Evolutionary conservation across 441 rosid genomes (phyloP).

Genomic region (Breynia disticha): DNA sequence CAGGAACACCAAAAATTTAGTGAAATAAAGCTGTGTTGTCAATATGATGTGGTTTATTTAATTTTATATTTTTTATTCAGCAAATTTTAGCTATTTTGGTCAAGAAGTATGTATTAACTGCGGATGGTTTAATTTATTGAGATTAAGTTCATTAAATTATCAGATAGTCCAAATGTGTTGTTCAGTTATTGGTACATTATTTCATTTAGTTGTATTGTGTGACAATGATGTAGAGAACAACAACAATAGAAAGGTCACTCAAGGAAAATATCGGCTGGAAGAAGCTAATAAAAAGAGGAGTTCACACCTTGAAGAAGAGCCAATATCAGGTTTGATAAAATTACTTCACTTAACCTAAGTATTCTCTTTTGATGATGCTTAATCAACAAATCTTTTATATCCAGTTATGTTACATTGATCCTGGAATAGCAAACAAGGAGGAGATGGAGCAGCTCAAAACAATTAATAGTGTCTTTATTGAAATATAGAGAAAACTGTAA

Average conservation of each 20-base stretch:
- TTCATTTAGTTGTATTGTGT: constrained; percentile 10
- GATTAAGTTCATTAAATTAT: too few relatives aligned
- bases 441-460: constrained; percentile 75
- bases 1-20: too few relatives aligned
- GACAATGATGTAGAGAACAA: constrained; percentile 36
- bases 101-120: too few relatives aligned
- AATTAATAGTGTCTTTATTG: constrained; percentile 41
- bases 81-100: too few relatives aligned
- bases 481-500: constrained; percentile 29
- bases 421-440: constrained; percentile 49
- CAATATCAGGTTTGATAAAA: constrained; percentile 49
- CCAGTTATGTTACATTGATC: constrained; percentile 68
- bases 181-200: background rate
- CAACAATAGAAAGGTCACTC: constrained; percentile 48
- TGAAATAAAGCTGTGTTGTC: too few relatives aligned
- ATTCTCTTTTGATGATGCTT: constrained; percentile 14
- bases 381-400: constrained; percentile 9
- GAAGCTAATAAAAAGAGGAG: constrained; percentile 59
- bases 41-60: too few relatives aligned
- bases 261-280: constrained; percentile 53
- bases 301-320: constrained; percentile 46
- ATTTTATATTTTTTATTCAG: too few relatives aligned
- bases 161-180: too few relatives aligned
- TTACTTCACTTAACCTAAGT: constrained; percentile 2
- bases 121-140: too few relatives aligned